Conservation (phyloP, 108 stramenopile species). For the Nitzschia sp. region DNA sequence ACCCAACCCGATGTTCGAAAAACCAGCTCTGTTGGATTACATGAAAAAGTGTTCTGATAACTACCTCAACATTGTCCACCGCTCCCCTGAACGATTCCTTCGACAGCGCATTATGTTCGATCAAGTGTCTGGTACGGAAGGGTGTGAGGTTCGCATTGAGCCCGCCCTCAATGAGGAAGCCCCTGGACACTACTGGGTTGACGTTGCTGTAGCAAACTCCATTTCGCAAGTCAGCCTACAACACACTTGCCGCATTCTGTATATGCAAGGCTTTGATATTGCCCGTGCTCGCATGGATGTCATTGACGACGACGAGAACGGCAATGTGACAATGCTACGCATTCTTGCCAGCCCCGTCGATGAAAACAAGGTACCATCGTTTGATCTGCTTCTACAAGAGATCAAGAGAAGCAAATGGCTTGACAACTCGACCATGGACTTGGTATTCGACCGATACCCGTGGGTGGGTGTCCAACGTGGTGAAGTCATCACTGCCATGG, state of each 20-base stretch:
- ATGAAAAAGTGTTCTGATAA: constrained; percentile 73
- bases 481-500: constrained; percentile 89
- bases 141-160: constrained; percentile 77
- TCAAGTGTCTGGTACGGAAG: constrained; percentile 81
- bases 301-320: constrained; percentile 88
- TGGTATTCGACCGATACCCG: constrained; percentile 78
- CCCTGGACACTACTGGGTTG: constrained; percentile 80
- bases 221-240: constrained; percentile 85
- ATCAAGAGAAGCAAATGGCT: constrained; percentile 91
- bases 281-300: constrained; percentile 89
- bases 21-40: constrained; percentile 63
- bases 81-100: constrained; percentile 79
- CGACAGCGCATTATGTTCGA: constrained; percentile 80
- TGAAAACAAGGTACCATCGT: constrained; percentile 5
- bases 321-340: constrained; percentile 87
- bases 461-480: constrained; percentile 77
- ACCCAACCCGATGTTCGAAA: constrained; percentile 49
- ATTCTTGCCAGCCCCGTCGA: constrained; percentile 63
- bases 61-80: constrained; percentile 61
- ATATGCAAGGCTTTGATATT: constrained; percentile 84
- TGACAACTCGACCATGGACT: constrained; percentile 78
- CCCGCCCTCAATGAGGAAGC: constrained; percentile 37
- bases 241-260: constrained; percentile 77
- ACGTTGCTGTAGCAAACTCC: constrained; percentile 87
- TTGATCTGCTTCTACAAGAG: constrained; percentile 63